Conservation (phyloP, 106 monocot species). For the Phalaenopsis equestris region DNA sequence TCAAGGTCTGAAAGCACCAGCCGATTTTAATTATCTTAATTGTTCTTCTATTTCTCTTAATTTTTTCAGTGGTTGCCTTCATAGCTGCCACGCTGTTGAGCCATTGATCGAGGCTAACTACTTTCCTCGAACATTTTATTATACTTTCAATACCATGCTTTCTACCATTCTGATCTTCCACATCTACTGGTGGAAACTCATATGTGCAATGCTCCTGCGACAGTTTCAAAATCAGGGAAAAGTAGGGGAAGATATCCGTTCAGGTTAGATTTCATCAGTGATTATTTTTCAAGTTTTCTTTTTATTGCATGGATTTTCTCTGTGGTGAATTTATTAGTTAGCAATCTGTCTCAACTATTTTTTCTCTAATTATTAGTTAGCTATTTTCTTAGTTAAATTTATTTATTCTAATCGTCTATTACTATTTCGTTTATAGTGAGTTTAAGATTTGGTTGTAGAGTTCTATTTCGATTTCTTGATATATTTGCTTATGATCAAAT, state of each 20-base stretch:
- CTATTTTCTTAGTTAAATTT: too few relatives aligned
- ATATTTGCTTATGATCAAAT: background rate
- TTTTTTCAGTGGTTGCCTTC: constrained; percentile 12
- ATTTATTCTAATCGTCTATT: too few relatives aligned
- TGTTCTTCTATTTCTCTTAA: constrained; percentile 3
- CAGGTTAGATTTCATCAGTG: constrained; percentile 39
- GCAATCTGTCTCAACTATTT: too few relatives aligned
- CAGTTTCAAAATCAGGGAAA: constrained; percentile 75
- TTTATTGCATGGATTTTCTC: too few relatives aligned
- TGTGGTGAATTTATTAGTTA: too few relatives aligned
- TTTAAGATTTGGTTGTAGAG: too few relatives aligned
- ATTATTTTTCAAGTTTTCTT: background rate
- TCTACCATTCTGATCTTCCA: constrained; percentile 68
- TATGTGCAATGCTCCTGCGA: constrained; percentile 64
- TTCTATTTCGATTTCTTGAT: background rate
- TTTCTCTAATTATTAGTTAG: too few relatives aligned
- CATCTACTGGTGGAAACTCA: constrained; percentile 92
- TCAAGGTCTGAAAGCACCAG: constrained; percentile 42
- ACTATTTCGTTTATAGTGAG: too few relatives aligned
- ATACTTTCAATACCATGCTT: constrained; percentile 84
- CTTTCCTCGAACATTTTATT: constrained; percentile 48
- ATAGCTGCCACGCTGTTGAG: constrained; percentile 48
- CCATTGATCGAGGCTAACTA: constrained; percentile 13
- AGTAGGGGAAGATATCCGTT: constrained; percentile 91
- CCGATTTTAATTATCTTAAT: background rate